A percentile compares a stretch with the other conserved stretches of the same genome.
phyloP scores from a whole-genome alignment of 805 yeast genomes.

The Kurtzmaniella fragi region DNA sequence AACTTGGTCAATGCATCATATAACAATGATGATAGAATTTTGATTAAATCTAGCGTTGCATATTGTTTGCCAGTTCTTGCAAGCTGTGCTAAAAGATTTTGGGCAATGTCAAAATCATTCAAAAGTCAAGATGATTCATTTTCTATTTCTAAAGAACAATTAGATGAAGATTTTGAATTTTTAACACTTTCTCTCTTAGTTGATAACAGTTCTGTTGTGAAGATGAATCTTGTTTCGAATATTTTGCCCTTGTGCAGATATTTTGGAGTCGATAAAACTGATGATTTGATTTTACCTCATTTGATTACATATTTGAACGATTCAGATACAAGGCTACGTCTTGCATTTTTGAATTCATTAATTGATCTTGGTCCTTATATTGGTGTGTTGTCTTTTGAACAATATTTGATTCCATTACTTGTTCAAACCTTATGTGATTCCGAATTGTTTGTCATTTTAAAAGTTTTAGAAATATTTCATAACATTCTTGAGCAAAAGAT shows the following conservation, averaged over 20 bases:
- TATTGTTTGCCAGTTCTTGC: constrained; percentile 71
- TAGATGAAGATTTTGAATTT: constrained; percentile 56
- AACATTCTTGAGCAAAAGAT: constrained; percentile 24
- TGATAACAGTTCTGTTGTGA: constrained; percentile 61
- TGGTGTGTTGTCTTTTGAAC: constrained; percentile 80
- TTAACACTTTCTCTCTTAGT: constrained; percentile 63
- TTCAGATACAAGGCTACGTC: constrained; percentile 57
- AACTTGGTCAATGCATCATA: constrained; percentile 24
- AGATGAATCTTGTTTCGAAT: constrained; percentile 62
- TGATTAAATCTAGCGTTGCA: constrained; percentile 62
- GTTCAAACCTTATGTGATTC: constrained; percentile 79
- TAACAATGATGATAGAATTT: constrained; percentile 12
- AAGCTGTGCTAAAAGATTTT: constrained; percentile 54
- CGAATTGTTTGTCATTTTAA: constrained; percentile 75
- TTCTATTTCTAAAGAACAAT: constrained; percentile 32
- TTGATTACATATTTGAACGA: constrained; percentile 89
- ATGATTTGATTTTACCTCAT: constrained; percentile 85
- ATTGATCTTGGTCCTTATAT: constrained; percentile 72
- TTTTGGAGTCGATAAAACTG: constrained; percentile 83
- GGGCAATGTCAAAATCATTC: constrained; percentile 54
- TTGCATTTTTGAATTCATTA: constrained; percentile 67
- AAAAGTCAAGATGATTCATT: constrained; percentile 19
- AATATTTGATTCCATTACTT: constrained; percentile 79
- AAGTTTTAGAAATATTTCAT: constrained; percentile 48
- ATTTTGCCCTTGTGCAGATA: constrained; percentile 76